Conservation (phyloP, 768 basidiomycete species). For the Tephrocybe rancida region DNA sequence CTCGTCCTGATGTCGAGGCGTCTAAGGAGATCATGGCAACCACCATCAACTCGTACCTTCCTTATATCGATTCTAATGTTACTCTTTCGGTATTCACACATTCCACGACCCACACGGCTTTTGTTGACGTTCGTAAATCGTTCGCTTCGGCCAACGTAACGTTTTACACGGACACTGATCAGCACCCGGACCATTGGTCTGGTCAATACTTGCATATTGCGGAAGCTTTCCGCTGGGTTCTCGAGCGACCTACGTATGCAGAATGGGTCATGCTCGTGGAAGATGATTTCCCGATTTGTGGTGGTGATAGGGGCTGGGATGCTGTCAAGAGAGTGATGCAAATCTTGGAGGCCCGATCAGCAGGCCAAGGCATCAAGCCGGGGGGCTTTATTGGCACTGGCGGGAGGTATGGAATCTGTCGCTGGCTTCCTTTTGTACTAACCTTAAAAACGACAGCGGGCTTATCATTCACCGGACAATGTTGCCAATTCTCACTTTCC, state of each 20-base stretch:
- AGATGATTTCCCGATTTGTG: conserved; percentile 46
- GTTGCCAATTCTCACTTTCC: conserved; percentile 32
- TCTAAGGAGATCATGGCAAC: conserved; percentile 30
- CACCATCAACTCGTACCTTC: conserved; percentile 39
- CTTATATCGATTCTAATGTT: conserved; percentile 29
- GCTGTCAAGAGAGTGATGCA: conserved; percentile 33
- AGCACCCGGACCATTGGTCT: conserved; percentile 25
- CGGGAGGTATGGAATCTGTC: conserved; percentile 32
- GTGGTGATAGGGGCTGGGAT: conserved; percentile 32
- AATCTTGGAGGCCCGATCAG: conserved; percentile 25
- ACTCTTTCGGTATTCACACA: conserved; percentile 43
- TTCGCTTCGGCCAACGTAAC: conserved; percentile 25
- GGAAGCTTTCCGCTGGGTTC: conserved; percentile 41
- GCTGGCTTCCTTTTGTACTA: not conserved
- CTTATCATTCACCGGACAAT: conserved; percentile 40
- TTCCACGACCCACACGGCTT: conserved; percentile 30
- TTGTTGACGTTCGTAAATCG: conserved; percentile 24
- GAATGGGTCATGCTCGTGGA: conserved; percentile 48
- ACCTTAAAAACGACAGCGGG: conserved; percentile 29
- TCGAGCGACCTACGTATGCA: conserved; percentile 19
- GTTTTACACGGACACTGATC: conserved; percentile 31
- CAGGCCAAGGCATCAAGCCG: conserved; percentile 19
- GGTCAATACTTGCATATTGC: conserved; percentile 43
- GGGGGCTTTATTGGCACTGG: conserved; percentile 45
- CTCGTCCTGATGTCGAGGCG: conserved; percentile 34